These are phyloP conservation scores for Zymoseptoria tritici DNA, from an alignment of 2,329 filamentous ascomycete genomes.

Conservation along the genomic window DNA sequence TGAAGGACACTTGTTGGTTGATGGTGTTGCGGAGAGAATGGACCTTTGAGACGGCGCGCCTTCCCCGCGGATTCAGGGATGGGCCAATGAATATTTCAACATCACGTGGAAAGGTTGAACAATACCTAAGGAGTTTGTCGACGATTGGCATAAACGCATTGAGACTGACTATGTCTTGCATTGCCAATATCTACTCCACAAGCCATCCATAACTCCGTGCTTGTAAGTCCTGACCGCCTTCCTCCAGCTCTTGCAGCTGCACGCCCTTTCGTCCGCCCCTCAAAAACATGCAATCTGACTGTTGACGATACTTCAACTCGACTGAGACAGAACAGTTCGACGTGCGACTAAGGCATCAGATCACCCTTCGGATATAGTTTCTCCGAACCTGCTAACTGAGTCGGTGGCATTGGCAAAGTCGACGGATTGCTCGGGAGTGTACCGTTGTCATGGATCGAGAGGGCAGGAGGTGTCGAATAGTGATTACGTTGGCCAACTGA, in stretches of 20 bases:
- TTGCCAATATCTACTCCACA: background rate
- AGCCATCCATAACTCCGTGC: too few species aligned
- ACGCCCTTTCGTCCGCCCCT: background rate
- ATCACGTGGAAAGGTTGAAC: background rate
- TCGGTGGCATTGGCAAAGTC: background rate
- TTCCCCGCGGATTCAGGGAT: background rate
- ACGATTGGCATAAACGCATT: too few species aligned
- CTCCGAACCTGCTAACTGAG: background rate
- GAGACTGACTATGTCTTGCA: background rate
- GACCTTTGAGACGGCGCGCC: background rate
- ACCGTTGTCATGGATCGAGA: background rate
- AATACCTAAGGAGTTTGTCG: too few species aligned
- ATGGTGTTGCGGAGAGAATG: background rate
- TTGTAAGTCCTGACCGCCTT: too few species aligned
- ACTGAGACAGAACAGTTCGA: background rate
- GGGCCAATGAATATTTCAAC: background rate
- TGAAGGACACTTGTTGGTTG: background rate
- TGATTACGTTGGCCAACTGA: background rate
- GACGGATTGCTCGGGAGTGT: background rate
- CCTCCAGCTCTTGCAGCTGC: background rate
- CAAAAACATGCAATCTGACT: background rate
- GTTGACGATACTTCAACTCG: background rate
- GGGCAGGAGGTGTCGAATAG: background rate
- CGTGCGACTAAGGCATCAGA: background rate
- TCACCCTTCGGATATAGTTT: background rate